Percentiles rank a stretch among this genome's conserved stretches.
These are phyloP conservation scores for Stephania yunnanensis DNA, from an alignment of 164 flowering plant species.

Conservation along the genomic window DNA sequence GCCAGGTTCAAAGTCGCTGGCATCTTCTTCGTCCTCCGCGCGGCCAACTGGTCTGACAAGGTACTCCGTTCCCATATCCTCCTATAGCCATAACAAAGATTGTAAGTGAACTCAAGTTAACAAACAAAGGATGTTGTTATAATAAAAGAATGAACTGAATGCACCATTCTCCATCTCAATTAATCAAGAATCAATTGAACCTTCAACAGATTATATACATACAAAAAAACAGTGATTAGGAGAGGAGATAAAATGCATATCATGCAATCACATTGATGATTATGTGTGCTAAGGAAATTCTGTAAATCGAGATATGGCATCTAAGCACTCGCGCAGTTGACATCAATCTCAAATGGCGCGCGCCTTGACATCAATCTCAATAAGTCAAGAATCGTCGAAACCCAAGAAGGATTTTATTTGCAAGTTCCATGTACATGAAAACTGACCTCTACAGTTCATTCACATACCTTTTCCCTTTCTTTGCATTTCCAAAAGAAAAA, in stretches of 20 bases:
- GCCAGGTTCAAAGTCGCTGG: slow-evolving; percentile 72
- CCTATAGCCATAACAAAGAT: slow-evolving; percentile 19
- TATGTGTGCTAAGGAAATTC: not conserved
- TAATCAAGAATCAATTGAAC: not conserved
- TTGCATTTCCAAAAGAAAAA: too few species aligned
- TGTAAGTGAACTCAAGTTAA: not conserved
- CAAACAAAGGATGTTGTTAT: not conserved
- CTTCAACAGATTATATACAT: not conserved
- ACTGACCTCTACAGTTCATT: too few species aligned
- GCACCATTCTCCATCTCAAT: not conserved
- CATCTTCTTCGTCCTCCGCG: slow-evolving; percentile 78
- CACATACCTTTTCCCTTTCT: too few species aligned
- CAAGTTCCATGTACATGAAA: too few species aligned
- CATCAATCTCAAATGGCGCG: too few species aligned
- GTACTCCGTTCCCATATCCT: slow-evolving; percentile 74
- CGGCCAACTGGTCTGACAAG: slow-evolving; percentile 57
- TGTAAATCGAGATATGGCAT: too few species aligned
- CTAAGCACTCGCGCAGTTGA: too few species aligned
- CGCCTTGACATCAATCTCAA: not conserved
- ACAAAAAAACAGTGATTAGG: not conserved
- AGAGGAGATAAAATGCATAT: not conserved
- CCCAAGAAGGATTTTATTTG: too few species aligned
- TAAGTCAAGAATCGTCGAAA: too few species aligned
- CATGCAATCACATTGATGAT: not conserved
- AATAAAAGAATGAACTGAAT: not conserved